These are phyloP conservation scores for Colletotrichum graminicola DNA, from an alignment of 2,329 filamentous ascomycete genomes.

Conservation along the genomic window DNA sequence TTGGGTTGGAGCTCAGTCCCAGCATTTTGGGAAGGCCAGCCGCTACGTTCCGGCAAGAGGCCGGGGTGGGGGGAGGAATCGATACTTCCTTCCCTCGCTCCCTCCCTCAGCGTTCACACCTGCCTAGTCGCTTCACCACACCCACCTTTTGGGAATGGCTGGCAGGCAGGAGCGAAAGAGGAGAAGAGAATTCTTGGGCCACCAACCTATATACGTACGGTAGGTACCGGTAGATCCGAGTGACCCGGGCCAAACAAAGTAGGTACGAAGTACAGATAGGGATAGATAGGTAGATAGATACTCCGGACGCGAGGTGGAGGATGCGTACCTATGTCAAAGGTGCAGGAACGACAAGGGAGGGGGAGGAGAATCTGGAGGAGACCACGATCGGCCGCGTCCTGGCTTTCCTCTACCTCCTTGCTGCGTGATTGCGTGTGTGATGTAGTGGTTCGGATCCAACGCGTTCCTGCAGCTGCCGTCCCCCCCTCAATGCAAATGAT, in stretches of 20 bases:
- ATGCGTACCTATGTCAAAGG: not conserved
- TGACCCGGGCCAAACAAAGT: not conserved
- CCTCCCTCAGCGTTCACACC: conserved; percentile 1
- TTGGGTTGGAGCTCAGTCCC: conserved; percentile 40
- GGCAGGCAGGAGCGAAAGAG: not conserved
- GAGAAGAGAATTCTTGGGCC: not conserved
- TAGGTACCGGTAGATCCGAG: not conserved
- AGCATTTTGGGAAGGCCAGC: conserved; percentile 38
- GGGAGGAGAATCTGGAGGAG: not conserved
- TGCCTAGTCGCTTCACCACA: not conserved
- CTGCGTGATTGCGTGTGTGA: not conserved
- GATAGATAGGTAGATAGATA: not conserved
- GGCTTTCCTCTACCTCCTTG: not conserved
- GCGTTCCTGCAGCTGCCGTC: conserved; percentile 13
- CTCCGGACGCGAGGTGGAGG: not conserved
- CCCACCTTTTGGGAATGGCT: not conserved
- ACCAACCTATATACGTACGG: not conserved
- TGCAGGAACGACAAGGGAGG: conserved; percentile 1
- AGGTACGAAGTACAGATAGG: not conserved
- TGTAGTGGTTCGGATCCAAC: conserved; percentile 7
- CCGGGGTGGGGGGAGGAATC: conserved; percentile 8
- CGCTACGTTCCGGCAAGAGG: not conserved
- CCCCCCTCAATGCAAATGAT: not conserved
- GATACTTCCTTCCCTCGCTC: not conserved
- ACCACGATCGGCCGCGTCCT: not conserved